Percentiles rank a stretch among this genome's conserved stretches.
Evolutionary conservation across 225 moss, liverwort and hornwort genomes (phyloP).

Genomic region (Marchantia polymorpha): DNA sequence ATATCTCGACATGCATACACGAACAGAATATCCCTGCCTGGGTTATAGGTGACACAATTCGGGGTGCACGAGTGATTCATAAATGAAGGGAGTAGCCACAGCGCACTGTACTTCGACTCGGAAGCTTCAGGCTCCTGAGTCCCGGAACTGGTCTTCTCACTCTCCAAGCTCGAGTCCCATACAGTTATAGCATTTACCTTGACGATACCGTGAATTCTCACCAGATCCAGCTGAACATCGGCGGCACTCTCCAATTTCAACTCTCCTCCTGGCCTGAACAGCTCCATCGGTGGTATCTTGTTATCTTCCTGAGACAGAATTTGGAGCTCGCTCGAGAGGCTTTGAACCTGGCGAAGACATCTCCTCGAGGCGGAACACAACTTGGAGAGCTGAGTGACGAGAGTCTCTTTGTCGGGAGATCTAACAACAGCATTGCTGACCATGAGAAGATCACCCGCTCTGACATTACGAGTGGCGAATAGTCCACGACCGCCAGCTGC

Average conservation of each 20-base stretch:
- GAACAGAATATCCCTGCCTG: conserved; percentile 37
- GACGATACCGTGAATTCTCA: conserved; percentile 10
- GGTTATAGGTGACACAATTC: conserved; percentile 34
- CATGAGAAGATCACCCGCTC: conserved; percentile 73
- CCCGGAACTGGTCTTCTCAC: background rate
- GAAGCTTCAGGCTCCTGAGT: background rate
- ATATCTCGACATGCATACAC: conserved; percentile 32
- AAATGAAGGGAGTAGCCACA: conserved; percentile 39
- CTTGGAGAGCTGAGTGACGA: background rate
- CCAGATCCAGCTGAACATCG: background rate
- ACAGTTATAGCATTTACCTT: conserved; percentile 22
- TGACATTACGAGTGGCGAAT: conserved; percentile 63
- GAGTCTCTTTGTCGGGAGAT: conserved; percentile 7
- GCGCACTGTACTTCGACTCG: background rate
- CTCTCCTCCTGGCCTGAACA: conserved; percentile 22
- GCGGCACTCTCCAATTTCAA: background rate
- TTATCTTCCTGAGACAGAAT: conserved; percentile 4
- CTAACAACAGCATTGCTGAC: conserved; percentile 72
- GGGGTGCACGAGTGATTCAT: conserved; percentile 44
- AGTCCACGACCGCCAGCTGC: conserved; percentile 63
- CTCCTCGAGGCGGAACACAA: background rate
- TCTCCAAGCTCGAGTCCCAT: conserved; percentile 4
- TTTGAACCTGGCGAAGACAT: conserved; percentile 7
- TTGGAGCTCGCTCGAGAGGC: conserved; percentile 9
- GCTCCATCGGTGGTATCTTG: conserved; percentile 11